Conservation (phyloP, 345 rosid species). For the Boechera divaricarpa region DNA sequence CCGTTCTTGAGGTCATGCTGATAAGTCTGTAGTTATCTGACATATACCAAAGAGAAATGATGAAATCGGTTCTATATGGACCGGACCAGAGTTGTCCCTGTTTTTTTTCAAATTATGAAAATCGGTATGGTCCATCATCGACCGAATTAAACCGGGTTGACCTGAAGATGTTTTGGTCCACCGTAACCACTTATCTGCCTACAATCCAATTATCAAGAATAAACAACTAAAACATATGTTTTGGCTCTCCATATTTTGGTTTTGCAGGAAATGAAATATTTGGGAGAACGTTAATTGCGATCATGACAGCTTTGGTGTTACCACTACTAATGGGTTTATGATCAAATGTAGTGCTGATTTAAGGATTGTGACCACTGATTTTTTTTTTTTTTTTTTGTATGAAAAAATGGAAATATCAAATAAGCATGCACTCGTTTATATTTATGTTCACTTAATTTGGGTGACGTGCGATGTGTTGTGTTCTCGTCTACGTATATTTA, state of each 20-base stretch:
- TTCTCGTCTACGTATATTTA: too few relatives aligned
- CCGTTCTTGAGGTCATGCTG: conserved; percentile 2
- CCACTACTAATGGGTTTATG: not conserved
- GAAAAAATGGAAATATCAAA: too few relatives aligned
- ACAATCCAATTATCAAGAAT: not conserved
- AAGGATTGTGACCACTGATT: not conserved
- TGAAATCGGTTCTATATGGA: not conserved
- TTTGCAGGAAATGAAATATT: not conserved
- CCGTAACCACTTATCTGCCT: too few relatives aligned
- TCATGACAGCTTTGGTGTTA: conserved; percentile 6
- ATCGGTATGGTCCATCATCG: not conserved
- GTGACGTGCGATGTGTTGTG: too few relatives aligned
- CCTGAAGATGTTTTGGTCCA: too few relatives aligned
- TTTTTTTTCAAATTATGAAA: not conserved
- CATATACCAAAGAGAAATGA: not conserved
- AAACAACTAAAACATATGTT: conserved; percentile 1
- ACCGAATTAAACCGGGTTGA: conserved; percentile 2
- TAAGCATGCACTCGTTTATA: too few relatives aligned
- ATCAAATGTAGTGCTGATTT: not conserved
- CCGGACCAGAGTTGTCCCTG: not conserved
- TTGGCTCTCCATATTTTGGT: not conserved
- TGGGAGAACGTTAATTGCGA: not conserved
- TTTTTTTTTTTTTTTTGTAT: too few relatives aligned
- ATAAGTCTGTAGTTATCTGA: too few relatives aligned
- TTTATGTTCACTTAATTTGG: too few relatives aligned